Percentiles rank a stretch among this genome's conserved stretches.
These are phyloP conservation scores for Leccinum rimulosum DNA, from an alignment of 768 basidiomycete species.

Conservation along the genomic window DNA sequence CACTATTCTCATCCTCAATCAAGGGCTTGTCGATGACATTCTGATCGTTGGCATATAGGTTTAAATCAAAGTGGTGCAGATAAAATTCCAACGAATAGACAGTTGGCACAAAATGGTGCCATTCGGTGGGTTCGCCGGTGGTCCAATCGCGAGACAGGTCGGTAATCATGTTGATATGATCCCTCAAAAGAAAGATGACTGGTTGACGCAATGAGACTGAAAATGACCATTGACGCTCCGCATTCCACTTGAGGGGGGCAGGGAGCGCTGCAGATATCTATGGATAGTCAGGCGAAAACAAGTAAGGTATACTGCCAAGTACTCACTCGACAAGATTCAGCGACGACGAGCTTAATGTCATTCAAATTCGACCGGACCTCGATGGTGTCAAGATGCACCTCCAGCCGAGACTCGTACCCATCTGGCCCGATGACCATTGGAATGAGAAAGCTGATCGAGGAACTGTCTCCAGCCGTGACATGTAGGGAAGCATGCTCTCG, in stretches of 20 bases:
- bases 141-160: slow-evolving; percentile 94
- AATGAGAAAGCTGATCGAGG: slow-evolving; percentile 81
- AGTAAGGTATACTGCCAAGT: slow-evolving; percentile 11
- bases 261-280: slow-evolving; percentile 76
- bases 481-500: slow-evolving; percentile 73
- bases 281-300: slow-evolving; percentile 4
- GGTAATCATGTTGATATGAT: slow-evolving; percentile 92
- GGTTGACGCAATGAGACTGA: slow-evolving; percentile 71
- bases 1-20: slow-evolving; percentile 82
- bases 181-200: slow-evolving; percentile 75
- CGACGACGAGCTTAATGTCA: slow-evolving; percentile 72
- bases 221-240: slow-evolving; percentile 74
- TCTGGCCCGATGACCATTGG: slow-evolving; percentile 71
- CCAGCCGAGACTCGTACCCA: slow-evolving; percentile 79
- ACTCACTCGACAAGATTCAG: slow-evolving; percentile 74
- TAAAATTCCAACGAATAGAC: slow-evolving; percentile 69
- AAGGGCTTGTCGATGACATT: slow-evolving; percentile 93
- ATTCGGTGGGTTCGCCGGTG: slow-evolving; percentile 77
- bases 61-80: slow-evolving; percentile 73
- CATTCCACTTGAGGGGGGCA: slow-evolving; percentile 81
- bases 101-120: slow-evolving; percentile 81
- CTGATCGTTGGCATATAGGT: slow-evolving; percentile 89
- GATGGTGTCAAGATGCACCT: slow-evolving; percentile 81
- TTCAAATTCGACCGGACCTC: slow-evolving; percentile 82
- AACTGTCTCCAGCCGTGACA: slow-evolving; percentile 71